Percentiles rank a stretch among this genome's conserved stretches.
phyloP scores from a whole-genome alignment of 345 rosid species.

The Populus simonii region DNA sequence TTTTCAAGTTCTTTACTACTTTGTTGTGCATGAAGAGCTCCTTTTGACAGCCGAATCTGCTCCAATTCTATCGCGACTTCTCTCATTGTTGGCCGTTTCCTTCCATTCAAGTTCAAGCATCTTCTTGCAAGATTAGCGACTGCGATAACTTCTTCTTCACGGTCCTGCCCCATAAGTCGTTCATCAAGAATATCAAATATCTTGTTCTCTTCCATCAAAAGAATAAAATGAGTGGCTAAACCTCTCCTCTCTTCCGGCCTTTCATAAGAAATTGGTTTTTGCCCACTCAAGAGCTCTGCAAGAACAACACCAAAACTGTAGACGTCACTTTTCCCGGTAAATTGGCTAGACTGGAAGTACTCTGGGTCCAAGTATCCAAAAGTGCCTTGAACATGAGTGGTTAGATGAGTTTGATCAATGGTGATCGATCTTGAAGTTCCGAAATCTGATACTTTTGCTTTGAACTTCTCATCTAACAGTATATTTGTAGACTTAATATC shows the following conservation, averaged over 20 bases:
- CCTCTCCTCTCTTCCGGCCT: conserved; percentile 2
- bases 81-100: conserved; percentile 18
- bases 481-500: conserved; percentile 24
- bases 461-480: conserved; percentile 18
- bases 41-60: not conserved
- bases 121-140: conserved; percentile 11
- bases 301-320: conserved; percentile 33
- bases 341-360: conserved; percentile 13
- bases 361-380: conserved; percentile 29
- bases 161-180: not conserved
- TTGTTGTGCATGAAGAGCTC: no score
- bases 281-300: conserved; percentile 9
- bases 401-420: conserved; percentile 21
- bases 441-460: conserved; percentile 26
- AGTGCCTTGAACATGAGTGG: conserved; percentile 27
- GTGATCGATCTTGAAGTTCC: conserved; percentile 20
- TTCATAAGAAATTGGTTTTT: conserved; percentile 11
- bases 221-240: conserved; percentile 16
- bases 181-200: conserved; percentile 3
- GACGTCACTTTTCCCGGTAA: conserved; percentile 24
- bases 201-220: conserved; percentile 1
- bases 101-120: conserved; percentile 6
- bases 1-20: no score
- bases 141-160: not conserved
- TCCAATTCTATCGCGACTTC: conserved; percentile 5